Conservation (phyloP, 495 filamentous ascomycete species). For the Cercophora newfieldiana region DNA sequence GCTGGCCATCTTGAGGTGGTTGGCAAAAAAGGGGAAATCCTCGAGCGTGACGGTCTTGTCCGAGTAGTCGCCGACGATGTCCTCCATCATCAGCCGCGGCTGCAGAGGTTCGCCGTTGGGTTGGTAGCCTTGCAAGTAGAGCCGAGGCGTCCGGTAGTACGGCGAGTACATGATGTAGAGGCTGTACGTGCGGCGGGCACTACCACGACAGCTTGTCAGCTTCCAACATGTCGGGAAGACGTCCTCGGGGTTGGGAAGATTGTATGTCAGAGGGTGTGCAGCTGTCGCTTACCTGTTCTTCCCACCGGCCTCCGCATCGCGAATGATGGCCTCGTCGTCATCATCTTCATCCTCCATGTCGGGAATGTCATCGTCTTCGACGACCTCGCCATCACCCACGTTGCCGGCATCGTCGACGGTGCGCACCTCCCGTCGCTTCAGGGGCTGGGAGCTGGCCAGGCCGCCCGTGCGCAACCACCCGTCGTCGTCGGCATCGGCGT, state of each 20-base stretch:
- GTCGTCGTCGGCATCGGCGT: constrained; percentile 68
- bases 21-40: constrained; percentile 90
- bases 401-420: constrained; percentile 81
- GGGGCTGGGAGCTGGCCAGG: constrained; percentile 67
- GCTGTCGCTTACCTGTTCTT: constrained; percentile 60
- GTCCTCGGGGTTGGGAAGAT: too few species aligned
- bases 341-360: constrained; percentile 99
- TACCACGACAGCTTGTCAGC: constrained; percentile 33
- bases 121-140: constrained; percentile 90
- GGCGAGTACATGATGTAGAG: constrained; percentile 97
- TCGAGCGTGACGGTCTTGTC: constrained; percentile 99
- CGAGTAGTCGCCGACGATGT: constrained; percentile 98
- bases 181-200: constrained; percentile 86
- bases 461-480: constrained; percentile 91
- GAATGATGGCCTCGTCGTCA: constrained; percentile 95
- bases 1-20: constrained; percentile 86
- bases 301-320: constrained; percentile 62
- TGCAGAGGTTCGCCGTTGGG: constrained; percentile 80
- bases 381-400: constrained; percentile 69
- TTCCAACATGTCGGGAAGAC: not conserved
- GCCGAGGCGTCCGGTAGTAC: constrained; percentile 93
- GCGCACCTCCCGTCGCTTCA: constrained; percentile 74
- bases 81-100: constrained; percentile 95
- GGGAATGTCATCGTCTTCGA: constrained; percentile 86
- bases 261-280: constrained; percentile 7